Percentiles rank a stretch among this genome's conserved stretches.
These are phyloP conservation scores for Phytophthora fragariaefolia DNA, from an alignment of 352 stramenopile species.

Conservation along the genomic window DNA sequence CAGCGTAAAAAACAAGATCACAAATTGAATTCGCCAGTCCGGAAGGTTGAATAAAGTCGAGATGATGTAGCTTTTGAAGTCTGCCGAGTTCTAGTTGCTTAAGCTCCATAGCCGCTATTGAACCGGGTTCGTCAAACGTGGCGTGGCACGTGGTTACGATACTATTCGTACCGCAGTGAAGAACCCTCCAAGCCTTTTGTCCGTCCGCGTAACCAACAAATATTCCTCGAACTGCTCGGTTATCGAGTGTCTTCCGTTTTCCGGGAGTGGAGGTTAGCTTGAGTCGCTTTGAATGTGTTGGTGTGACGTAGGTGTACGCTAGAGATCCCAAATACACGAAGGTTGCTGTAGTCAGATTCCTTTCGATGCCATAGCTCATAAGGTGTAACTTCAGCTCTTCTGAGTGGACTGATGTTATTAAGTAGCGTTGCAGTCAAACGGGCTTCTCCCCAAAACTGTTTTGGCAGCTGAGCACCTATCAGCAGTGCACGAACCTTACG, in stretches of 20 bases:
- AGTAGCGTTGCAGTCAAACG: no score
- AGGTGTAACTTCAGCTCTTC: no score
- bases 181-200: not conserved
- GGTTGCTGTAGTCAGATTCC: not conserved
- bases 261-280: no score
- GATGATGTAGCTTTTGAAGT: no score
- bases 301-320: slow-evolving; percentile 6
- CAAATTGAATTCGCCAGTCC: no score
- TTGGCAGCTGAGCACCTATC: not conserved
- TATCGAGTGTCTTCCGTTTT: slow-evolving; percentile 2
- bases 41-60: no score
- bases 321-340: slow-evolving; percentile 5
- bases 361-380: slow-evolving; percentile 3
- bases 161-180: not conserved
- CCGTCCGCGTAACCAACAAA: slow-evolving; percentile 6
- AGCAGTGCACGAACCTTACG: slow-evolving; percentile 5
- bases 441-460: slow-evolving; percentile 14
- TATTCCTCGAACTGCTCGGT: not conserved
- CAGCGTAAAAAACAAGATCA: no score
- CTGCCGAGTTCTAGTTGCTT: no score
- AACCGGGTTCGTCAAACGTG: slow-evolving; percentile 10
- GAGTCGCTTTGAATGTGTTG: no score
- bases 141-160: not conserved
- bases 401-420: no score
- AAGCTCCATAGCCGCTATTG: not conserved